Percentiles rank a stretch among this genome's conserved stretches.
phyloP scores from a whole-genome alignment of 306 rosid genomes.

The Malus orientalis region DNA sequence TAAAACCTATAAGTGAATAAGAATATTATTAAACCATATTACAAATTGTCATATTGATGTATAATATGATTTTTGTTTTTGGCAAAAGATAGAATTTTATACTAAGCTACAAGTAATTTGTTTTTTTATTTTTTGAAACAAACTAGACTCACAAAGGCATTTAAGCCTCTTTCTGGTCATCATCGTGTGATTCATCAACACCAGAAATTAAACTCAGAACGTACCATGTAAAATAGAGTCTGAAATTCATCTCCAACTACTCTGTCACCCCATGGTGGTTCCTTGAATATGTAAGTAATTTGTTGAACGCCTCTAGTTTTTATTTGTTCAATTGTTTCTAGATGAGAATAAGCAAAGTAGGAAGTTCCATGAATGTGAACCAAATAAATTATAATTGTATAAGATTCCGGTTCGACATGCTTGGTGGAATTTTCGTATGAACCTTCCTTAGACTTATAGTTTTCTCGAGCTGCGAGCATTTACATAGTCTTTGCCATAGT shows the following conservation, averaged over 20 bases:
- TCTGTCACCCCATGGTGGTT: no score
- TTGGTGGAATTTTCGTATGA: neutral
- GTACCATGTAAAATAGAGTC: accelerated
- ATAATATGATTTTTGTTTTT: no score
- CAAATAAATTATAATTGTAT: neutral
- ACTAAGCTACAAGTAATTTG: no score
- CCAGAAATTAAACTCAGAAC: no score
- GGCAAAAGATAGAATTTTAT: no score
- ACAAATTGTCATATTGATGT: no score
- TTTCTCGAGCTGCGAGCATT: neutral
- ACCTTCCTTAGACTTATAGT: neutral
- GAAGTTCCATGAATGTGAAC: neutral
- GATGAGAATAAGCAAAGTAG: neutral
- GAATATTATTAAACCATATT: no score
- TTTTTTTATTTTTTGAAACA: no score
- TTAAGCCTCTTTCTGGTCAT: accelerated
- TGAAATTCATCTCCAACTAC: no score
- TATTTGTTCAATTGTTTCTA: neutral
- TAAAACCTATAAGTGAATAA: no score
- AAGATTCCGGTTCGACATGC: neutral
- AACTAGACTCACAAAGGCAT: no score
- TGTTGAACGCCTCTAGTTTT: neutral
- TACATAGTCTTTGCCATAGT: neutral
- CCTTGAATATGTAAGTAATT: neutral
- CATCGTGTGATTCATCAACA: no score